Evolutionary conservation across 2,329 filamentous ascomycete species (phyloP).

Genomic region (Coniochaeta sp.): DNA sequence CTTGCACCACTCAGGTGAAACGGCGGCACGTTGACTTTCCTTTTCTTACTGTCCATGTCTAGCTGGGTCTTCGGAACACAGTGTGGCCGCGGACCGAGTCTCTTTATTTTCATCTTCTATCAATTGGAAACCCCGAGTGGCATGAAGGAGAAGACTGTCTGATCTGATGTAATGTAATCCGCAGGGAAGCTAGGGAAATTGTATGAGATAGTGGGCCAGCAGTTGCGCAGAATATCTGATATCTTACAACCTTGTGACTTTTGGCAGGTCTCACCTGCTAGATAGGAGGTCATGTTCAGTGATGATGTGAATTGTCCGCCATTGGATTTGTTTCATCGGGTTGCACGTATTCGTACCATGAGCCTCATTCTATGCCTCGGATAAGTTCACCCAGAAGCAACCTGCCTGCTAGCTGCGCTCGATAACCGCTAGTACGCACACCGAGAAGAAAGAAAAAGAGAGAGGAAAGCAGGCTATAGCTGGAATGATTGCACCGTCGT

Average conservation of each 20-base stretch:
- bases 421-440: neutral
- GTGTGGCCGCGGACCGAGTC: neutral
- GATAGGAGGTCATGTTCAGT: neutral
- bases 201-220: neutral
- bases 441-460: neutral
- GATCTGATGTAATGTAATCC: neutral
- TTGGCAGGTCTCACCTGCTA: neutral
- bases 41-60: neutral
- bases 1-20: neutral
- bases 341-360: neutral
- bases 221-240: neutral
- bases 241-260: neutral
- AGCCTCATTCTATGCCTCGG: neutral
- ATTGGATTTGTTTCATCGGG: neutral
- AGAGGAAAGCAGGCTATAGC: no score
- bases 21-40: neutral
- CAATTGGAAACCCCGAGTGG: neutral
- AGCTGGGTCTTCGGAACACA: neutral
- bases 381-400: neutral
- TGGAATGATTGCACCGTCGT: neutral
- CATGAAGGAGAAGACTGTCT: neutral
- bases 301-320: neutral
- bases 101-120: neutral
- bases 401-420: neutral
- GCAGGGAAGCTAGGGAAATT: neutral